phyloP scores from a whole-genome alignment of 2,329 filamentous ascomycete species.

The Phoma herbarum region DNA sequence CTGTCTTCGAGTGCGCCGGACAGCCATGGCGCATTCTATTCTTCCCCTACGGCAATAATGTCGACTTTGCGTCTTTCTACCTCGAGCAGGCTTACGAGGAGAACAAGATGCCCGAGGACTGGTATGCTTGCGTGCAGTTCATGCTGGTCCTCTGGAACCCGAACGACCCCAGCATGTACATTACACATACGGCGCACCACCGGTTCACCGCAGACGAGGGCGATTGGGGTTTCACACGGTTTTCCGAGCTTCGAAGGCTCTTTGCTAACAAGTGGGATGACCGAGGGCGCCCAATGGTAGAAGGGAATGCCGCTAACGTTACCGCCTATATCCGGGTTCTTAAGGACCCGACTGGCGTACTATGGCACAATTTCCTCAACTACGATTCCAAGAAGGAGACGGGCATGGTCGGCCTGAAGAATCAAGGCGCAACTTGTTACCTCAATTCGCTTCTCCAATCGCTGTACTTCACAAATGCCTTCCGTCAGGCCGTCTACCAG shows the following conservation, averaged over 20 bases:
- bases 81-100: conserved; percentile 91
- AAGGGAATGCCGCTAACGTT: conserved; percentile 79
- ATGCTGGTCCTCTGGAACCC: conserved; percentile 93
- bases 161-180: conserved; percentile 85
- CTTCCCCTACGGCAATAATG: conserved; percentile 94
- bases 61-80: conserved; percentile 93
- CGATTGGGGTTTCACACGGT: conserved; percentile 99
- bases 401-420: conserved; percentile 94
- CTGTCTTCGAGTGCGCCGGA: conserved; percentile 84
- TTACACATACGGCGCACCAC: conserved; percentile 83
- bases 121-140: conserved; percentile 97
- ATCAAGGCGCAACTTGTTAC: conserved; percentile 81
- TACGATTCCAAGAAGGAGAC: conserved; percentile 99
- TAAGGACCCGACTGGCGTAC: conserved; percentile 85
- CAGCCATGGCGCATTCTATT: conserved; percentile 95
- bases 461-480: conserved; percentile 73
- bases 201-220: conserved; percentile 96
- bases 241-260: conserved; percentile 85
- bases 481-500: conserved; percentile 96
- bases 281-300: conserved; percentile 73
- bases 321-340: conserved; percentile 84
- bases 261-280: conserved; percentile 82
- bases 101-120: conserved; percentile 80
- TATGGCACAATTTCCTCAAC: conserved; percentile 92
- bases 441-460: conserved; percentile 60